These are phyloP conservation scores for Ceratonia siliqua DNA, from an alignment of 306 rosid genomes.

Conservation along the genomic window DNA sequence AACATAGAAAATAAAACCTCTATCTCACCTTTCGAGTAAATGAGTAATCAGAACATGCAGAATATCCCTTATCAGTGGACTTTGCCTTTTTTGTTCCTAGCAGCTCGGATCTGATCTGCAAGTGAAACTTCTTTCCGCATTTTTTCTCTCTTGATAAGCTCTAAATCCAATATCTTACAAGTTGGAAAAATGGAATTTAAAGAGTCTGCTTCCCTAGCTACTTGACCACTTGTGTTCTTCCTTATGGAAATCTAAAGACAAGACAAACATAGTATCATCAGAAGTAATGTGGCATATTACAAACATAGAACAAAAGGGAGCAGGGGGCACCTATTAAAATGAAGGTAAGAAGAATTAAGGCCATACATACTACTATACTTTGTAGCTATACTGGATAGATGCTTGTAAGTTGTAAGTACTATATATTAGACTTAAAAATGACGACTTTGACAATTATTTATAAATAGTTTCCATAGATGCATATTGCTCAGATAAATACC, in stretches of 20 bases:
- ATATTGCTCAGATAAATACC: constrained; percentile 2
- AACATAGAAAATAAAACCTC: constrained; percentile 23
- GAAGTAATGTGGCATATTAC: constrained; percentile 7
- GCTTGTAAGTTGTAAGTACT: neutral
- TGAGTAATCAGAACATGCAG: constrained; percentile 20
- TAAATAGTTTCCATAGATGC: neutral
- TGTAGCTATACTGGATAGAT: neutral
- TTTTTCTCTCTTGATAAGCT: constrained; percentile 63
- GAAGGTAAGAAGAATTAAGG: neutral
- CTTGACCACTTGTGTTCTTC: constrained; percentile 36
- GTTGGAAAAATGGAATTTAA: constrained; percentile 41
- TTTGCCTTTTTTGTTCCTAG: constrained; percentile 53
- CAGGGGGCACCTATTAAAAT: neutral
- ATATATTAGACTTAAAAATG: neutral
- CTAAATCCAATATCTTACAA: constrained; percentile 61
- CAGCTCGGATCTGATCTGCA: constrained; percentile 81
- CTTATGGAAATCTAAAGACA: constrained; percentile 50
- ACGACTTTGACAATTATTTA: neutral
- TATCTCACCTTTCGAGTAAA: constrained; percentile 9
- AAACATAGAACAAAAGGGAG: neutral
- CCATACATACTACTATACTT: neutral
- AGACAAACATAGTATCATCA: constrained; percentile 26
- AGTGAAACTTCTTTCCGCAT: constrained; percentile 56
- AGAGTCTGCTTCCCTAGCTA: constrained; percentile 37
- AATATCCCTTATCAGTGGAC: constrained; percentile 30